Evolutionary conservation across 2,329 filamentous ascomycete species (phyloP), one percentile per base, ranked within the genome.

Genomic region (Botryosphaeria agaves): DNA sequence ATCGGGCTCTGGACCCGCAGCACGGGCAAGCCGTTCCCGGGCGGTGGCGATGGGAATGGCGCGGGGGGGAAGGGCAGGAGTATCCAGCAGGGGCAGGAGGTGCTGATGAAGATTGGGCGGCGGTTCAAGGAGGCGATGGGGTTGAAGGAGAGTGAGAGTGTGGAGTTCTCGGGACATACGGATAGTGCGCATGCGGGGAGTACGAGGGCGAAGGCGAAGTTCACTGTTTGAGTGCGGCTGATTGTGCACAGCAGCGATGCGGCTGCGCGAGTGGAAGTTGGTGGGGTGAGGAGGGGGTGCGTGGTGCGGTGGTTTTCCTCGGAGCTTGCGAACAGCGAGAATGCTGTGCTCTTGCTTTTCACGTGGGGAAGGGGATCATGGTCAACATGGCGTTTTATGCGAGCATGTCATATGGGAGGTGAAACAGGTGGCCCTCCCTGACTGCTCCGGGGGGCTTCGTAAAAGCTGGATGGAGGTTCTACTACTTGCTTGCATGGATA

Each of bases 1-100:
- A 79, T 98, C 43, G 85, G 87, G 51, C 73, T 95, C 44, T 98
- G 91, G 89, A 98, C 89, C 39, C 79, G 84, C 48, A 92, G 85
- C 34, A 83, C 83, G 32, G 87, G 87, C 51, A 87, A 87, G 65
- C 70, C 69, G 48, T 76, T 85, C 36, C 76, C 77, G 2, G 73
- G 72, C 36, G 78, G 81, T 41, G 78, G 79, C 34, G 75, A 77
- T 35, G 74, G 71, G 24, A 75, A 79, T 40, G 66, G 75, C 30
- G 71, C 79, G 26, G 75, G 76, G 32, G 77, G 76, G 42, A 85
- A 87, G 63, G 79, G 78, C 41, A 73, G 83, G 39, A 73, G 70
- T 32, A 53, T 62, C 15, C 81, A 89, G 45, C 89, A 93, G 67
- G 81, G 82, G 49, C 79, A 76, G 59, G 79, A 89, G 33, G 70